These are phyloP conservation scores for Phlyctochytrium arcticum DNA, from an alignment of 192 early-diverging fungal genomes.

Conservation along the genomic window DNA sequence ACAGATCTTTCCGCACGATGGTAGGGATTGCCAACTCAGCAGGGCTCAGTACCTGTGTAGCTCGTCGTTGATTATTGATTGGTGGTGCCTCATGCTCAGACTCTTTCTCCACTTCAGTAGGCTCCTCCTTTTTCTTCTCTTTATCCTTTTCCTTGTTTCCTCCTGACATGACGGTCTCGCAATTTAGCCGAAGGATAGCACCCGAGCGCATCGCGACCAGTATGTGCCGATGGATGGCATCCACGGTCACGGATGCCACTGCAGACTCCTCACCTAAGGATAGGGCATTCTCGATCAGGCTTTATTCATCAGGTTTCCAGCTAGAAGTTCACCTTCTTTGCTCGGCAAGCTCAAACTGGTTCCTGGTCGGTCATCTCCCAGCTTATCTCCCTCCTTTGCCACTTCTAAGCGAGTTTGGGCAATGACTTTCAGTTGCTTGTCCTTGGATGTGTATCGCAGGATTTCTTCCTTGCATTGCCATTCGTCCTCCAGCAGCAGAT, in stretches of 20 bases:
- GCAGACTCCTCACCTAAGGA: too few species aligned
- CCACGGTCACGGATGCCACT: conserved; percentile 13
- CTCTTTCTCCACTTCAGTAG: conserved; percentile 2
- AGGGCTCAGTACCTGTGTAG: background rate
- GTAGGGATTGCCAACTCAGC: background rate
- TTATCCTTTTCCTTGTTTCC: background rate
- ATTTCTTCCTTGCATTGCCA: conserved; percentile 32
- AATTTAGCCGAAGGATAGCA: conserved; percentile 21
- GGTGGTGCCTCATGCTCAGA: too few species aligned
- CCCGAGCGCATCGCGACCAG: conserved; percentile 28
- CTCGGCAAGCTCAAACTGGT: background rate
- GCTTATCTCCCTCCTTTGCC: background rate
- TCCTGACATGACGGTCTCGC: conserved; percentile 11
- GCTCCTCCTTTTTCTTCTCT: background rate
- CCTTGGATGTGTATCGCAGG: conserved; percentile 18
- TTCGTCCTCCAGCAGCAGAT: conserved; percentile 18
- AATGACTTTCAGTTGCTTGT: conserved; percentile 25
- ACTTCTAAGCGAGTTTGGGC: conserved; percentile 20
- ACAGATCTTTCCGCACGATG: conserved; percentile 19
- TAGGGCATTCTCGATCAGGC: too few species aligned
- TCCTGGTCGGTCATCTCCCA: conserved; percentile 2
- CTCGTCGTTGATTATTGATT: background rate
- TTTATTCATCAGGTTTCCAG: too few species aligned
- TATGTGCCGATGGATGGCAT: conserved; percentile 13
- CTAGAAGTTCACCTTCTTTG: background rate